Conservation (phyloP, 345 rosid species). For the Lumnitzera racemosa region DNA sequence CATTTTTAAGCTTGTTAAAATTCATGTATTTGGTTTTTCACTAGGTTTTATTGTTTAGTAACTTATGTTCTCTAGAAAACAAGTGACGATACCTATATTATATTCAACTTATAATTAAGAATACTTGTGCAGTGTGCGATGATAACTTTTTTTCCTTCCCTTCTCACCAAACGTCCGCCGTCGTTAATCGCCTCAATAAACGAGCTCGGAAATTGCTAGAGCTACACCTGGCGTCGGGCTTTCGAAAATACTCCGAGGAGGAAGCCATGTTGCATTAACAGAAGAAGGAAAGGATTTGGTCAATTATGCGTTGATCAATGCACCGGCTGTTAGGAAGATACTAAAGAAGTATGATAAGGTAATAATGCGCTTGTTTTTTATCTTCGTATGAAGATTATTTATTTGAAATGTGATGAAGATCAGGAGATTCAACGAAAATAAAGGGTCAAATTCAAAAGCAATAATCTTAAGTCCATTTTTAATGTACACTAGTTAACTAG, state of each 20-base stretch:
- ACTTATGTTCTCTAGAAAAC: too few species aligned
- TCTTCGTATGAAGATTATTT: too few species aligned
- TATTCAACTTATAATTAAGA: background rate
- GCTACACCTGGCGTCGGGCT: slow-evolving; percentile 75
- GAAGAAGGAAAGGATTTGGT: slow-evolving; percentile 88
- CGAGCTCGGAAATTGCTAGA: slow-evolving; percentile 79
- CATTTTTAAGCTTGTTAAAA: too few species aligned
- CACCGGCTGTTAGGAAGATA: slow-evolving; percentile 77
- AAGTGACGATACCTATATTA: too few species aligned
- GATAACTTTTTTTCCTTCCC: slow-evolving; percentile 91
- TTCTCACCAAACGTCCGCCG: slow-evolving; percentile 69
- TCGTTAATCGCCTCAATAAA: slow-evolving; percentile 73
- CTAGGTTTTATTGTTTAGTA: too few species aligned
- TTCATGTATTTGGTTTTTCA: too few species aligned
- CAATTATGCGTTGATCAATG: slow-evolving; percentile 80
- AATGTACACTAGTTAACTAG: too few species aligned
- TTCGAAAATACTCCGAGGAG: slow-evolving; percentile 44
- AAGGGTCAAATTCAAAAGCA: too few species aligned
- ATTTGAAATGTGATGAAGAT: too few species aligned
- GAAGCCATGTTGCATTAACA: slow-evolving; percentile 45
- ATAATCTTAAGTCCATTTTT: too few species aligned
- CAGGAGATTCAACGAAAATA: too few species aligned
- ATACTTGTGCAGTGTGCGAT: slow-evolving; percentile 55
- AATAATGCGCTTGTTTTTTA: background rate
- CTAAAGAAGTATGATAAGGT: slow-evolving; percentile 97